phyloP scores from a whole-genome alignment of 345 rosid species.

The Syzygium jambos region DNA sequence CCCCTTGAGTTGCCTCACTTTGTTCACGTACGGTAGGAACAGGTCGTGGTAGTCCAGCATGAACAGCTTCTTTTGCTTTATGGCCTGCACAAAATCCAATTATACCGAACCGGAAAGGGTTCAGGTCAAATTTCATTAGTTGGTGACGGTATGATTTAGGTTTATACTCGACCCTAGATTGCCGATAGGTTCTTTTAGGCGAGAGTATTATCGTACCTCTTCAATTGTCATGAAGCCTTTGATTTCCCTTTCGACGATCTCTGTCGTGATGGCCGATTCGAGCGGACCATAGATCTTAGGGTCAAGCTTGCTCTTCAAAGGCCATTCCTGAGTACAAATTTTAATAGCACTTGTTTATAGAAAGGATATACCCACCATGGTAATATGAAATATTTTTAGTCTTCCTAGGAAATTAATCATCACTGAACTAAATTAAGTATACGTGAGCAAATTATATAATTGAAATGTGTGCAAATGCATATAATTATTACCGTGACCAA shows the following conservation, averaged over 20 bases:
- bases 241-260: constrained; percentile 40
- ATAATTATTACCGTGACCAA: constrained; percentile 39
- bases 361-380: not conserved
- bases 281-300: constrained; percentile 51
- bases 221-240: constrained; percentile 38
- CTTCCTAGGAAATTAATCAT: not conserved
- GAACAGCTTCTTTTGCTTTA: constrained; percentile 38
- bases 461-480: not conserved
- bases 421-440: not conserved
- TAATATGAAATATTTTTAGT: not conserved
- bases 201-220: constrained; percentile 20
- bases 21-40: constrained; percentile 52
- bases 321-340: constrained; percentile 59
- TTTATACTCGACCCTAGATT: not conserved
- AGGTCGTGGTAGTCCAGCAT: constrained; percentile 53
- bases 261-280: constrained; percentile 57
- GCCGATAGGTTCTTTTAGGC: not conserved
- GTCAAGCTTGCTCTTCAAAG: constrained; percentile 66
- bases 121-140: not conserved
- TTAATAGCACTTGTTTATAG: not conserved
- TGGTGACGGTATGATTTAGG: not conserved
- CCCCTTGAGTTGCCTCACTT: constrained; percentile 39
- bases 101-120: not conserved
- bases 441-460: not conserved
- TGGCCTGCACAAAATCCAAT: constrained; percentile 19